Evolutionary conservation across 768 basidiomycete genomes (phyloP).

Genomic region (Boletus speciosus): DNA sequence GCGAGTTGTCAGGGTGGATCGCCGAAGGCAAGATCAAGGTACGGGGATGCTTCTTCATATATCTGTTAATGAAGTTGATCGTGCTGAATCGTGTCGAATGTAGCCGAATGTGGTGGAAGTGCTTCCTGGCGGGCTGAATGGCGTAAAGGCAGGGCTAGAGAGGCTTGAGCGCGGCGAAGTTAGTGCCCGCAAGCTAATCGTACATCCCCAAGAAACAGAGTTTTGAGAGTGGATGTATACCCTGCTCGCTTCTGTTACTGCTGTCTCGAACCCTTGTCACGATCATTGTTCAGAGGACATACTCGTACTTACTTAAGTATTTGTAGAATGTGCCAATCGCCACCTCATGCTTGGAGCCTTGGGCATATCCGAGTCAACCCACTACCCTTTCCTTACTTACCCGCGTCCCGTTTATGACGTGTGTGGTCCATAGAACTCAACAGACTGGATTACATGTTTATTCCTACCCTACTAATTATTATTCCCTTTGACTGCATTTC

Average conservation of each 20-base stretch:
- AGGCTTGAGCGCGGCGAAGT: not conserved
- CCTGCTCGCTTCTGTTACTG: not conserved
- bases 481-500: not conserved
- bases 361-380: too few relatives aligned
- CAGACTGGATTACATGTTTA: not conserved
- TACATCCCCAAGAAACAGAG: not conserved
- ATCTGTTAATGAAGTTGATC: not conserved
- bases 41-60: not conserved
- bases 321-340: too few relatives aligned
- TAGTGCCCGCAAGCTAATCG: constrained; percentile 3
- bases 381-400: too few relatives aligned
- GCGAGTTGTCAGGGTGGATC: constrained; percentile 4
- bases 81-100: not conserved
- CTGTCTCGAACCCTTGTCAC: not conserved
- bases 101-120: constrained; percentile 5
- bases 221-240: not conserved
- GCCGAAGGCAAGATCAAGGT: constrained; percentile 14
- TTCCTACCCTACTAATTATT: not conserved
- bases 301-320: too few relatives aligned
- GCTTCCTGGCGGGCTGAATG: not conserved
- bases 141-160: not conserved
- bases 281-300: too few relatives aligned
- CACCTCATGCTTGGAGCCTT: too few relatives aligned
- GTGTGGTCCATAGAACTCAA: not conserved
- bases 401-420: not conserved